These are phyloP conservation scores for Paramecium biaurelia DNA, from an alignment of 73 alveolate species.

Conservation along the genomic window DNA sequence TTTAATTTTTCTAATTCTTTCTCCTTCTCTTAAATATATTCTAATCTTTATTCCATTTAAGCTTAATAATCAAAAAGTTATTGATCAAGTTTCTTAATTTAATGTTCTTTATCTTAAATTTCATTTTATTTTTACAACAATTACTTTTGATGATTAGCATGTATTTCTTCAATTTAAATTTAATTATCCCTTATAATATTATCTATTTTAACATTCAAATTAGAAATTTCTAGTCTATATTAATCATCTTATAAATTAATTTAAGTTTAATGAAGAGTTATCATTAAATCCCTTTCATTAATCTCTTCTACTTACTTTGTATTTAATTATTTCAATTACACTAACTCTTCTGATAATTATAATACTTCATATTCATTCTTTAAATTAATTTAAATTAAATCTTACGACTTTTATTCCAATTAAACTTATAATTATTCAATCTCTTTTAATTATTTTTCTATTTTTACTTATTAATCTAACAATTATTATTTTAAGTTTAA, in stretches of 20 bases:
- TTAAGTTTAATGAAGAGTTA: not conserved
- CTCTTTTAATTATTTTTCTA: not conserved
- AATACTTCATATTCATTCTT: not conserved
- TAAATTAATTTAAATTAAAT: not conserved
- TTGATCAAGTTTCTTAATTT: not conserved
- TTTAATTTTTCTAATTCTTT: not conserved
- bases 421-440: not conserved
- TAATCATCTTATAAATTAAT: not conserved
- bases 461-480: not conserved
- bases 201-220: not conserved
- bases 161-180: not conserved
- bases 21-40: not conserved
- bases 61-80: not conserved
- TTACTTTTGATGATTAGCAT: not conserved
- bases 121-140: not conserved
- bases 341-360: not conserved
- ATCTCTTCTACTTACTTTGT: not conserved
- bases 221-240: not conserved
- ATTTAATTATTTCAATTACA: not conserved
- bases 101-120: not conserved
- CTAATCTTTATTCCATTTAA: not conserved
- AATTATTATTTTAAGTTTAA: not conserved
- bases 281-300: not conserved
- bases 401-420: not conserved
- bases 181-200: not conserved